Evolutionary conservation across 2,329 filamentous ascomycete species (phyloP).

Genomic region (Penicillium sp.): DNA sequence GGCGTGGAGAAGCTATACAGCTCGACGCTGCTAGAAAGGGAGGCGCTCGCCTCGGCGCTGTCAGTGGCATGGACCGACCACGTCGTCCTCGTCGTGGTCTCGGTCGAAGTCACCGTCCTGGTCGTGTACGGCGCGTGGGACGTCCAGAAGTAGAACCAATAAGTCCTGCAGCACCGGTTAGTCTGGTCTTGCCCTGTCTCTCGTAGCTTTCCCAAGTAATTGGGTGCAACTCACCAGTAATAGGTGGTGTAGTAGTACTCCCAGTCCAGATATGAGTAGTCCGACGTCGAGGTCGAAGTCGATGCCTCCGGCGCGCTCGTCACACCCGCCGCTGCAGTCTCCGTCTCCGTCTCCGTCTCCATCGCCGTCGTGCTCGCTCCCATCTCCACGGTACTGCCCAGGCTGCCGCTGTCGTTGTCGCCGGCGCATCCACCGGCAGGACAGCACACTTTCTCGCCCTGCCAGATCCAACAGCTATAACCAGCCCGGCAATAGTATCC

Average conservation of each 20-base stretch:
- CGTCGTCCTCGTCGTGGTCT: conserved; percentile 13
- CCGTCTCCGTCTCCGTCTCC: conserved; percentile 5
- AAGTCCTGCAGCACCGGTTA: conserved; percentile 11
- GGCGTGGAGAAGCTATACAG: conserved; percentile 10
- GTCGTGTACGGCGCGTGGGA: conserved; percentile 17
- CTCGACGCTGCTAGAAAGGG: conserved; percentile 1
- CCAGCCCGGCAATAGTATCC: conserved; percentile 19
- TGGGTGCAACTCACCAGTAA: conserved; percentile 14
- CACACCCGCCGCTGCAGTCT: conserved; percentile 1
- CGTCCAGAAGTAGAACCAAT: conserved; percentile 23
- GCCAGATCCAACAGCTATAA: conserved; percentile 13
- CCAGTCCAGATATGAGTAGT: conserved; percentile 5
- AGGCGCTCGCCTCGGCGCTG: conserved; percentile 9
- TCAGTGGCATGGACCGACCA: conserved; percentile 17
- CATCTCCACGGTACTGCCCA: conserved; percentile 4
- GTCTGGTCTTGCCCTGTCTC: too few species aligned
- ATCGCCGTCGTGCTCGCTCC: conserved; percentile 1
- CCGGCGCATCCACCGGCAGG: conserved; percentile 12
- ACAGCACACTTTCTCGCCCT: conserved; percentile 16
- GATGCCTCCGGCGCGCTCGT: too few species aligned
- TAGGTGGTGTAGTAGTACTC: conserved; percentile 21
- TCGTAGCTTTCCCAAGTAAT: too few species aligned
- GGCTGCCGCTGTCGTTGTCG: conserved; percentile 3
- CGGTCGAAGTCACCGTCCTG: conserved; percentile 18
- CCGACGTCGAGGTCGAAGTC: too few species aligned